These are phyloP conservation scores for Lasiosphaeria miniovina DNA, from an alignment of 495 filamentous ascomycete species.

Conservation along the genomic window DNA sequence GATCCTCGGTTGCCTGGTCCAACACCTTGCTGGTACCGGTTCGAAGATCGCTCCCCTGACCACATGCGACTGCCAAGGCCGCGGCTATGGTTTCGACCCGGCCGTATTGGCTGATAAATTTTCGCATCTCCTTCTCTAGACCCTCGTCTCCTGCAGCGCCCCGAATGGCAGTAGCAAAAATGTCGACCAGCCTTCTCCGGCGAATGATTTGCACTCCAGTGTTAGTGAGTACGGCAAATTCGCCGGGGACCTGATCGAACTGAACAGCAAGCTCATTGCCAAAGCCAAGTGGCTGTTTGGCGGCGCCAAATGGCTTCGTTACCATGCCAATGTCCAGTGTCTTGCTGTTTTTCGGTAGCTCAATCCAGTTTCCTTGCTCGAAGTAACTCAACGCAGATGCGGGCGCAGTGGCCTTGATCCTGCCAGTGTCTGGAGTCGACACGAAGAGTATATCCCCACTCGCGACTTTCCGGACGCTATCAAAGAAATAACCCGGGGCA, in stretches of 20 bases:
- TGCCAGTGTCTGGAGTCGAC: slow-evolving; percentile 80
- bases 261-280: slow-evolving; percentile 95
- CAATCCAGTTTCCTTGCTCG: slow-evolving; percentile 75
- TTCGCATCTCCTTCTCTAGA: slow-evolving; percentile 72
- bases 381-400: slow-evolving; percentile 51
- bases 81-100: slow-evolving; percentile 82
- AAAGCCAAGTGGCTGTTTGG: slow-evolving; percentile 71
- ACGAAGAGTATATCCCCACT: slow-evolving; percentile 70
- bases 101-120: slow-evolving; percentile 80
- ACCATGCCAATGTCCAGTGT: slow-evolving; percentile 75
- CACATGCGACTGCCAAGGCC: slow-evolving; percentile 93
- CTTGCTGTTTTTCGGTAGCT: slow-evolving; percentile 54
- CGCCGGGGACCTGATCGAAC: slow-evolving; percentile 74
- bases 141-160: slow-evolving; percentile 72
- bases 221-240: slow-evolving; percentile 89
- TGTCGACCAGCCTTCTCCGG: slow-evolving; percentile 81
- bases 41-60: slow-evolving; percentile 74
- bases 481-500: slow-evolving; percentile 88
- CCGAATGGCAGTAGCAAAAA: slow-evolving; percentile 79
- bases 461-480: slow-evolving; percentile 58
- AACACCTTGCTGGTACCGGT: slow-evolving; percentile 66
- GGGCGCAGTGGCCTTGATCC: slow-evolving; percentile 58
- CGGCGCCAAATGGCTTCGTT: slow-evolving; percentile 65
- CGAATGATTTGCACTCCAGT: slow-evolving; percentile 81
- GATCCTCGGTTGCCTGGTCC: slow-evolving; percentile 79